Percentiles rank a stretch among this genome's conserved stretches.
phyloP scores from a whole-genome alignment of 768 basidiomycete species.

The Suillus subaureus region DNA sequence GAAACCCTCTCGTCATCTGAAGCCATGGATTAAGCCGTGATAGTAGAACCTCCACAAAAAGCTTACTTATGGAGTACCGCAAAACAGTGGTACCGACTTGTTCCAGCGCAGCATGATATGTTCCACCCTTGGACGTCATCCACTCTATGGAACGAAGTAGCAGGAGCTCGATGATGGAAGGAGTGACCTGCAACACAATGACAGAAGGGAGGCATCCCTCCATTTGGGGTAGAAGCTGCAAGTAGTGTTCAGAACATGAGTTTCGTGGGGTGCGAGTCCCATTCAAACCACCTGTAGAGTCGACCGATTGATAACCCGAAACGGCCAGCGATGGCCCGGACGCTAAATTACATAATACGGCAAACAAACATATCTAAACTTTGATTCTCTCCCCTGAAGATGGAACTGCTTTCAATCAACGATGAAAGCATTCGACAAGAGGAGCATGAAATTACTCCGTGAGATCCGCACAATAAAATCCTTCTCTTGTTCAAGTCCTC shows the following conservation, averaged over 20 bases:
- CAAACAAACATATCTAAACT: too few species aligned
- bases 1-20: conserved; percentile 72
- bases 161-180: conserved; percentile 59
- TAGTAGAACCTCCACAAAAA: not conserved
- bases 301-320: not conserved
- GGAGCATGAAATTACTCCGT: too few species aligned
- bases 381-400: too few species aligned
- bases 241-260: too few species aligned
- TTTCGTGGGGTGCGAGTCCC: too few species aligned
- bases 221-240: conserved; percentile 36
- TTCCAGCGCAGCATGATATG: conserved; percentile 76
- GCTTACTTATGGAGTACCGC: conserved; percentile 85
- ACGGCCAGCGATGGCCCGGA: too few species aligned
- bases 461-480: too few species aligned
- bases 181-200: conserved; percentile 55
- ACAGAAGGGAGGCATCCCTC: conserved; percentile 63
- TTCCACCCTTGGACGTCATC: conserved; percentile 78
- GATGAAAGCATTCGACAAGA: too few species aligned
- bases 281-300: not conserved
- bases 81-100: conserved; percentile 88
- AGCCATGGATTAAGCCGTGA: not conserved
- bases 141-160: conserved; percentile 91
- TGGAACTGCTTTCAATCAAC: not conserved
- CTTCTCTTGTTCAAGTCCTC: not conserved
- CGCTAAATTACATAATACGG: too few species aligned